Evolutionary conservation across 352 stramenopile genomes (phyloP).

Genomic region (Phytophthora rubi): DNA sequence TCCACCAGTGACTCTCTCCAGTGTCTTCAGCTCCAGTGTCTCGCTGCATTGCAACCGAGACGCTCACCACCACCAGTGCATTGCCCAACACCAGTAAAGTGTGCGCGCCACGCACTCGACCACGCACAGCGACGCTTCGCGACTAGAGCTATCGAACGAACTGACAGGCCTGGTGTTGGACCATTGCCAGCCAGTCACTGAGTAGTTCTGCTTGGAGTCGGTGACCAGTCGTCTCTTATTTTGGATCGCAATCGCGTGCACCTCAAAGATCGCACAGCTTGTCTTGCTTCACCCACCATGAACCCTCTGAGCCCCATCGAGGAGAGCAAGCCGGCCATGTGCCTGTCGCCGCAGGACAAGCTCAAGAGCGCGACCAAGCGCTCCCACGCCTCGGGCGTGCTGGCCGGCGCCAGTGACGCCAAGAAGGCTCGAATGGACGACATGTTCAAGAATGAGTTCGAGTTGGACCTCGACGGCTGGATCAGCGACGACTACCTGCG

Average conservation of each 20-base stretch:
- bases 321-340: conserved; percentile 62
- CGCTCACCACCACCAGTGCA: conserved; percentile 7
- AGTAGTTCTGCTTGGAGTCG: conserved; percentile 5
- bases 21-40: conserved; percentile 6
- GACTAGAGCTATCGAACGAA: conserved; percentile 20
- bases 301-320: conserved; percentile 42
- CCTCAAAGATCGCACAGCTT: conserved; percentile 30
- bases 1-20: conserved; percentile 6
- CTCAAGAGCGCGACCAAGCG: conserved; percentile 58
- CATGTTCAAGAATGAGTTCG: conserved; percentile 42
- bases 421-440: conserved; percentile 47
- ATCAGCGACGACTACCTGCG: conserved; percentile 84
- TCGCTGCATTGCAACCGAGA: conserved; percentile 19
- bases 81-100: conserved; percentile 13
- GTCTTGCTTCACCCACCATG: conserved; percentile 18
- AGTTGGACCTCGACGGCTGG: conserved; percentile 65
- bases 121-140: conserved; percentile 13
- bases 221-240: conserved; percentile 20
- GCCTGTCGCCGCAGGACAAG: conserved; percentile 75
- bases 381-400: conserved; percentile 20
- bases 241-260: conserved; percentile 9
- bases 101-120: conserved; percentile 12
- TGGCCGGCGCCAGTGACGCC: conserved; percentile 27
- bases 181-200: conserved; percentile 15
- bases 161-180: conserved; percentile 29